Evolutionary conservation across 2,329 filamentous ascomycete species (phyloP).

Genomic region (Truncatella angustata): DNA sequence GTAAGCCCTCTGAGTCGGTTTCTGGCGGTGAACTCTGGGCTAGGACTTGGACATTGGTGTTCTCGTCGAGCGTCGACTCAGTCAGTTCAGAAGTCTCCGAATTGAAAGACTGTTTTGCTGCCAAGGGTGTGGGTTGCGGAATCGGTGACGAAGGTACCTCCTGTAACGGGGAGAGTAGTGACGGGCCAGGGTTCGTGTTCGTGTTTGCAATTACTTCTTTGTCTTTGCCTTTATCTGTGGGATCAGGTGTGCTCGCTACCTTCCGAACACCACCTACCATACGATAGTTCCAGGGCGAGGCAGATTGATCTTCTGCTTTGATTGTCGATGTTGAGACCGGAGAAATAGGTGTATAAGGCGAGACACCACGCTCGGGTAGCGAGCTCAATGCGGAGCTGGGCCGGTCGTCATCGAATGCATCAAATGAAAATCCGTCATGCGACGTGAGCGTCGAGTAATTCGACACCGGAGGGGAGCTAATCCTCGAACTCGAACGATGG

Average conservation of each 20-base stretch:
- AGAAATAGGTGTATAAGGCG: constrained; percentile 32
- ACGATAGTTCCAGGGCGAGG: constrained; percentile 50
- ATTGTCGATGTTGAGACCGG: constrained; percentile 29
- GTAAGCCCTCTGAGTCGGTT: constrained; percentile 39
- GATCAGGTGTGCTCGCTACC: constrained; percentile 43
- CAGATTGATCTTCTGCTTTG: constrained; percentile 32
- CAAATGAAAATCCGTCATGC: constrained; percentile 47
- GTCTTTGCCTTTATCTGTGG: constrained; percentile 34
- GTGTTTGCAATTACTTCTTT: constrained; percentile 32
- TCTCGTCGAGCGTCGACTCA: constrained; percentile 38
- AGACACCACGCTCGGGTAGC: constrained; percentile 42
- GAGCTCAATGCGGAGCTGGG: constrained; percentile 49
- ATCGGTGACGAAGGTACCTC: constrained; percentile 20
- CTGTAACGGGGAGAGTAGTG: constrained; percentile 28
- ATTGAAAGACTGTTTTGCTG: constrained; percentile 35
- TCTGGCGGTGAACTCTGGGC: constrained; percentile 42
- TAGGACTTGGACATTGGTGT: constrained; percentile 55
- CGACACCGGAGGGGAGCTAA: constrained; percentile 42
- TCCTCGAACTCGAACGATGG: constrained; percentile 27
- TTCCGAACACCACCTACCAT: constrained; percentile 55
- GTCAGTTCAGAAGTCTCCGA: constrained; percentile 42
- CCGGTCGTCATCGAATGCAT: constrained; percentile 44
- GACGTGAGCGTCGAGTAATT: constrained; percentile 45
- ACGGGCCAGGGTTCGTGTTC: constrained; percentile 17
- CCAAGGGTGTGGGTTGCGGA: constrained; percentile 20